Evolutionary conservation across 345 rosid species (phyloP), one percentile per base, ranked within the genome.

Genomic region (Excoecaria cochinchinensis): DNA sequence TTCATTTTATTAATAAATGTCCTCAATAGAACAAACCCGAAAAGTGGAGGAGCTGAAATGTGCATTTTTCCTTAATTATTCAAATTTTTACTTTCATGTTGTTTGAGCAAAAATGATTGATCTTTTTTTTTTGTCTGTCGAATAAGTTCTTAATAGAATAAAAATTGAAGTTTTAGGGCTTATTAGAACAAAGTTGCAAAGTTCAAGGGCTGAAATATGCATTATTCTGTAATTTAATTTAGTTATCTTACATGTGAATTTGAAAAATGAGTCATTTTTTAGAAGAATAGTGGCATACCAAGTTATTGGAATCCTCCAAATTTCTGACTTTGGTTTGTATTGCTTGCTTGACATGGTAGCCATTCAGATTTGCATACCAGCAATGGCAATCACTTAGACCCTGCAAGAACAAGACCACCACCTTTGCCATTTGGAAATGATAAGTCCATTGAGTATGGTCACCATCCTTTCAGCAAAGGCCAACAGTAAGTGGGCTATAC

Each of bases 401-500:
- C 80, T 21, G 81, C 76, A 63, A 78, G 75, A 78, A 64, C 78
- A 69, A 79, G 63, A 71, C 71, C 76, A 62, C 82, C 79, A 60
- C 62, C 82, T 62, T 80, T 80, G 65, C 78, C 77, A 78, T 79
- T 76, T 59, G 77, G 58, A 68, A 81, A 76, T 76, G 63, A 74
- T 67, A 62, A 74, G 66, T 73, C 60, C 52, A 73, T 48, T 67
- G 83, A 76, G 62, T 73, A 48, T 74, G 77, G 69, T 78, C 83
- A 50, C 77, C 79, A 77, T 67, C 71, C 79, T 44, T 69, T 77
- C 70, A 82, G 62, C 60, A 82, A 75, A 74, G 78, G 81, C 73
- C 84, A 76, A 82, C 71, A 74, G 90, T 87, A 84, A 78, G 81
- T 75, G 69, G 52, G 63, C 46, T 39, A 40, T 51, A 14, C 13